Evolutionary conservation across 176 grass and related monocot species (phyloP).

Genomic region (Zizania latifolia): DNA sequence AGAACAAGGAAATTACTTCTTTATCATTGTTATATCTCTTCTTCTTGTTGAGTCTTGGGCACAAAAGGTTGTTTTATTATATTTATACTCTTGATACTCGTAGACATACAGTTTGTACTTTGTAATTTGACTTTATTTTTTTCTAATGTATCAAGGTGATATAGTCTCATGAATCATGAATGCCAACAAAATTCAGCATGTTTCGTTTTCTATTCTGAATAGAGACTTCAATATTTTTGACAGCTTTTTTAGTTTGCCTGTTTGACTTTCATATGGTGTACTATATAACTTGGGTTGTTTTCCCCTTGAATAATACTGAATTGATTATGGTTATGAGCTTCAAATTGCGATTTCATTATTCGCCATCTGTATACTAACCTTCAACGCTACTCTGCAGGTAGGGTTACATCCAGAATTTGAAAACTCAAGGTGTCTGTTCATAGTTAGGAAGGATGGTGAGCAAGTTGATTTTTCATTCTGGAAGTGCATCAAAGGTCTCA

Average conservation of each 20-base stretch:
- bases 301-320: not conserved
- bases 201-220: not conserved
- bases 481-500: constrained; percentile 98
- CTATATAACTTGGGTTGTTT: not conserved
- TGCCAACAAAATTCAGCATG: constrained; percentile 9
- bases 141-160: not conserved
- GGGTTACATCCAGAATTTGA: constrained; percentile 87
- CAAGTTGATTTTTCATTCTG: constrained; percentile 90
- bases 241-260: not conserved
- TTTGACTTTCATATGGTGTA: not conserved
- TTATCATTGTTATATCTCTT: not conserved
- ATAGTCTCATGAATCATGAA: not conserved
- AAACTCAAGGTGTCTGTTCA: constrained; percentile 81
- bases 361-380: constrained; percentile 1
- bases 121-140: constrained; percentile 11
- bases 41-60: not conserved
- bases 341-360: not conserved
- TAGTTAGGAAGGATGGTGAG: constrained; percentile 74
- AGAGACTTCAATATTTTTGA: not conserved
- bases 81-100: not conserved
- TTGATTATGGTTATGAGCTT: not conserved
- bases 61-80: not conserved
- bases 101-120: not conserved
- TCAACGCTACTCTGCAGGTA: constrained; percentile 45
- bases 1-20: not conserved